Evolutionary conservation across 768 basidiomycete genomes (phyloP).

Genomic region (Lactarius pseudohatsudake): DNA sequence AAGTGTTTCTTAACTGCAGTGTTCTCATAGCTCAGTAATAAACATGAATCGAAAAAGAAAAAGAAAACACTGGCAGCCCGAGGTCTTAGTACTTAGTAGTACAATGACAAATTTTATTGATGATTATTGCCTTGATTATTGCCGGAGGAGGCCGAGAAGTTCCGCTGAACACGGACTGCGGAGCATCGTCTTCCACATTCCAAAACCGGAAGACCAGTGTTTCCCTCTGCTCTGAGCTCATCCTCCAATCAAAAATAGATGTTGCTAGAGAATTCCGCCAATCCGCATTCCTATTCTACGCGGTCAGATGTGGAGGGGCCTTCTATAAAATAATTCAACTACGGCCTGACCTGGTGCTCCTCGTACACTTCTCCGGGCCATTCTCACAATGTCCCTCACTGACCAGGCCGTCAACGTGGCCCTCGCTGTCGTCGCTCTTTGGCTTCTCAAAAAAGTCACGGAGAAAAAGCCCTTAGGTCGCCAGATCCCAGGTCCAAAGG

Average conservation of each 20-base stretch:
- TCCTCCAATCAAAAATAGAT: too few relatives aligned
- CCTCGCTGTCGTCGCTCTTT: constrained; percentile 19
- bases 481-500: constrained; percentile 25
- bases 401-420: constrained; percentile 13
- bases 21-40: too few relatives aligned
- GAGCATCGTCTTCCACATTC: background rate
- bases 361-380: background rate
- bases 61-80: too few relatives aligned
- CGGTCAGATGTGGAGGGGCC: background rate
- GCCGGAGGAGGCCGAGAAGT: background rate
- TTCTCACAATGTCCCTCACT: constrained; percentile 17
- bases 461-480: constrained; percentile 23
- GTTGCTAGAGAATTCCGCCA: background rate
- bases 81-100: too few relatives aligned
- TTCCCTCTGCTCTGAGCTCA: too few relatives aligned
- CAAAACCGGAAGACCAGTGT: too few relatives aligned
- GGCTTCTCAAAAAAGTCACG: constrained; percentile 24
- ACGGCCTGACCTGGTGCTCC: background rate
- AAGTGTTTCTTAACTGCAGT: too few relatives aligned
- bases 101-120: too few relatives aligned
- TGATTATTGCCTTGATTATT: background rate
- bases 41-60: too few relatives aligned
- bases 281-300: constrained; percentile 11
- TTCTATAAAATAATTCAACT: constrained; percentile 12
- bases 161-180: background rate